These are phyloP conservation scores for Mycosphaerelloides madeirae DNA, from an alignment of 2,329 filamentous ascomycete genomes.

Conservation along the genomic window DNA sequence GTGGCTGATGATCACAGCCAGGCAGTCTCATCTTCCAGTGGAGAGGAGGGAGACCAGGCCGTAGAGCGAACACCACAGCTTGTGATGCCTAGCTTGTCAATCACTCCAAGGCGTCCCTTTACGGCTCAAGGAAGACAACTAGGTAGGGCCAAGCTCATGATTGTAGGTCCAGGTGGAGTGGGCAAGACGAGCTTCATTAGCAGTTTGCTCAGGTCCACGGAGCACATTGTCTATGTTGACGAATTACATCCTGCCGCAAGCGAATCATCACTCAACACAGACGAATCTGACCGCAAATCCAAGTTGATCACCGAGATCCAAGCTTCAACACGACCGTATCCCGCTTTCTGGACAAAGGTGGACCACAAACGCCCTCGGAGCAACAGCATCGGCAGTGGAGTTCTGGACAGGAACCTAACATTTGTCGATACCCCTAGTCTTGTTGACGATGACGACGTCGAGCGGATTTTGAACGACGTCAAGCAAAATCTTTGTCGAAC, in stretches of 20 bases:
- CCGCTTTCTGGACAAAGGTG: conserved; percentile 81
- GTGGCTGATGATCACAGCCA: conserved; percentile 55
- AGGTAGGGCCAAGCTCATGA: conserved; percentile 81
- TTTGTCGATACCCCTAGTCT: conserved; percentile 82
- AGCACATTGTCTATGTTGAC: conserved; percentile 93
- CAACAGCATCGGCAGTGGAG: conserved; percentile 67
- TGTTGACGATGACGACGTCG: conserved; percentile 47
- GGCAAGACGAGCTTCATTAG: conserved; percentile 89
- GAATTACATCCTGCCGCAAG: conserved; percentile 34
- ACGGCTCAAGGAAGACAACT: conserved; percentile 79
- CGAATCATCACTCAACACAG: conserved; percentile 21
- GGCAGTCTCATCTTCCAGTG: conserved; percentile 48
- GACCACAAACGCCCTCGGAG: conserved; percentile 58
- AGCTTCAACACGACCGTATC: conserved; percentile 59
- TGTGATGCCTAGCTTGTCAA: conserved; percentile 95
- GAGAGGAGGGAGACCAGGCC: conserved; percentile 47
- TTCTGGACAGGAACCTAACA: conserved; percentile 87
- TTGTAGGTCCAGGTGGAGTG: conserved; percentile 72
- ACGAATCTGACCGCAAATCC: conserved; percentile 12
- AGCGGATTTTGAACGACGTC: conserved; percentile 53
- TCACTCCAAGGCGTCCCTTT: conserved; percentile 84
- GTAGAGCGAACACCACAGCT: conserved; percentile 59
- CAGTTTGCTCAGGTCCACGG: conserved; percentile 77
- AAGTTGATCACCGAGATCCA: conserved; percentile 36
- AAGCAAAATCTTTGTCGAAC: conserved; percentile 64